Evolutionary conservation across 306 rosid genomes (phyloP), one percentile per base, ranked within the genome.

Genomic region (Comarum palustre): DNA sequence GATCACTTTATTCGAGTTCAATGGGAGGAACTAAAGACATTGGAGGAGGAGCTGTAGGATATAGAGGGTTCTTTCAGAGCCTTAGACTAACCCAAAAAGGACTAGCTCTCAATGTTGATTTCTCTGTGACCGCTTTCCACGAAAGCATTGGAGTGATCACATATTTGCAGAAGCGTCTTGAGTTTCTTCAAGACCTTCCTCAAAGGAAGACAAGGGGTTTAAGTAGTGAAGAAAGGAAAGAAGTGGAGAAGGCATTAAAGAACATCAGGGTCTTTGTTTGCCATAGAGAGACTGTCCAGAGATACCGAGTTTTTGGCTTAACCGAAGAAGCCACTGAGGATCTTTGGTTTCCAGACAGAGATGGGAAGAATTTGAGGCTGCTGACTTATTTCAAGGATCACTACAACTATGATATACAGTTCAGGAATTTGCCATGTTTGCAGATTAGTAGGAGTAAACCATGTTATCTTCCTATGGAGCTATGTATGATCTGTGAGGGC

Each of bases 381-480:
- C 75, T 95, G 76, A 72, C 79, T 82, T 95, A 95, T 83, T 95
- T 95, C 77, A 91, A 91, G 83, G 96, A 91, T 73, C 97, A 95
- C 63, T 95, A 95, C 71, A 91, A 90, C 77, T 91, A 95, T 79
- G 99, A 91, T 34, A 87, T 95, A 82, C 96, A 91, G 41, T 91
- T 84, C 83, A 79, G 88, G 59, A 91, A 91, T 60, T 73, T 91
- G 73, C 99, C 99, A 41, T 95, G 97, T 83, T 83, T 95, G 90
- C 97, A 95, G 82, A 88, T 91, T 75, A 88, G 96, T 69, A 86
- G 96, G 82, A 90, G 97, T 22, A 95, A 90, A 73, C 97, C 96
- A 19, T 95, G 99, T 74, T 95, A 95, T 85, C 99, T 95, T 72
- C 99, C 99, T 45, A 91, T 95, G 97, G 99, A 95, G 87, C 96